A percentile compares a stretch with the other conserved stretches of the same genome.
These are phyloP conservation scores for Pilatotrama ljubarskyi DNA, from an alignment of 768 basidiomycete species.

Conservation along the genomic window DNA sequence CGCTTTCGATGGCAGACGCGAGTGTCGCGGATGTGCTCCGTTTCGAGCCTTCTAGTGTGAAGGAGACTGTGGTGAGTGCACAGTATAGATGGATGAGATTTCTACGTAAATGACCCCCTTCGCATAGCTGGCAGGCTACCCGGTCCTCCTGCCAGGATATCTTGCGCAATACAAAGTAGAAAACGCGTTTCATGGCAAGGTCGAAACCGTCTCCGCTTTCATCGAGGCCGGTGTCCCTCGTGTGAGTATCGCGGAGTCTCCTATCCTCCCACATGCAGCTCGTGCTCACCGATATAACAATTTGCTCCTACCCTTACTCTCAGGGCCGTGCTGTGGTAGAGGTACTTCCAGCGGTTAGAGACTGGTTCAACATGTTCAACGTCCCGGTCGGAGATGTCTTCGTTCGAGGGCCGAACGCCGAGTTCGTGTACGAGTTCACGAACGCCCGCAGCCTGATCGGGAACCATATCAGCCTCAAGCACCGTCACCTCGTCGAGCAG, in stretches of 20 bases:
- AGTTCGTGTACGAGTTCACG: background rate
- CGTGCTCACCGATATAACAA: no score
- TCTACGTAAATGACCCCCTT: background rate
- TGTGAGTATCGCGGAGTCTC: background rate
- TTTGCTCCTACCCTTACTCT: no score
- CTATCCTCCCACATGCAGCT: no score
- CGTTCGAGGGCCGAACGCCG: background rate
- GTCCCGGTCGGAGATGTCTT: background rate
- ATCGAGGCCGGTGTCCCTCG: conserved; percentile 6
- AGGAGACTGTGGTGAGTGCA: conserved; percentile 44
- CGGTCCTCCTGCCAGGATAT: conserved; percentile 65
- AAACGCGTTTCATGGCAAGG: conserved; percentile 6
- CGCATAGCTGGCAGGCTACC: conserved; percentile 56
- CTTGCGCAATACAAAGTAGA: conserved; percentile 48
- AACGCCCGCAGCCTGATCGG: conserved; percentile 1
- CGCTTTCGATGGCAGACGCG: conserved; percentile 38
- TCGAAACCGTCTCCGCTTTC: background rate
- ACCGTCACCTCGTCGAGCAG: background rate
- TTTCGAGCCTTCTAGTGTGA: conserved; percentile 46
- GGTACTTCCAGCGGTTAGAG: background rate
- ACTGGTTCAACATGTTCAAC: background rate
- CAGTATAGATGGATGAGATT: background rate
- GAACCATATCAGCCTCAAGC: background rate
- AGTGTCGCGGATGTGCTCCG: conserved; percentile 39
- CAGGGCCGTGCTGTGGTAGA: background rate